Conservation (phyloP, 2,329 filamentous ascomycete genomes). For the Eurotiales sp. region DNA sequence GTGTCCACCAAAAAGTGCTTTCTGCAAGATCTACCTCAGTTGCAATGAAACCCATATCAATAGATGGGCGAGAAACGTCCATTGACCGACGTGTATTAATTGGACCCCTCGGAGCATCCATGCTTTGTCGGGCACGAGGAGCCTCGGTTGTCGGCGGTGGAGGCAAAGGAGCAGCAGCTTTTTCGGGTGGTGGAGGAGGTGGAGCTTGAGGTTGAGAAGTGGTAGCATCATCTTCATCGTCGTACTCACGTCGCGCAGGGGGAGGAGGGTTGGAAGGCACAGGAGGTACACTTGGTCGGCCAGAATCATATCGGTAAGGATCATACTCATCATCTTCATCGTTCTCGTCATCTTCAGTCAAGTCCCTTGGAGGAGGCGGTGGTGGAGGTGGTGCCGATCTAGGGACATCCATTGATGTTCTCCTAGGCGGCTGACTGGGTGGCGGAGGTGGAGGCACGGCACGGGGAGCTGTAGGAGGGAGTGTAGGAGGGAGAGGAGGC, state of each 20-base stretch:
- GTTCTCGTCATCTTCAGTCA: conserved; percentile 32
- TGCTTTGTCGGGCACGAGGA: conserved; percentile 54
- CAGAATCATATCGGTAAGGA: conserved; percentile 49
- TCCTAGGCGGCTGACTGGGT: conserved; percentile 57
- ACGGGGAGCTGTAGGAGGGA: conserved; percentile 55
- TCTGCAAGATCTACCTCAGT: conserved; percentile 77
- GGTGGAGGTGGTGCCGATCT: conserved; percentile 68
- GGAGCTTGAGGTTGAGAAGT: conserved; percentile 31
- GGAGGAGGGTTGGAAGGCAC: conserved; percentile 21
- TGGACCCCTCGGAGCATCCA: conserved; percentile 58
- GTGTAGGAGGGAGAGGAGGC: conserved; percentile 48
- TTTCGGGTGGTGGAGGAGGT: conserved; percentile 29
- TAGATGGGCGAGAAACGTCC: conserved; percentile 69
- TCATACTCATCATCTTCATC: conserved; percentile 51
- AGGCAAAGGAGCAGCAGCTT: conserved; percentile 45
- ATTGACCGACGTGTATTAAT: conserved; percentile 60
- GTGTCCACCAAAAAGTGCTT: conserved; percentile 80
- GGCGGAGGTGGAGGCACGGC: conserved; percentile 64
- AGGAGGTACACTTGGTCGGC: conserved; percentile 30
- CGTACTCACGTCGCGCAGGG: conserved; percentile 32
- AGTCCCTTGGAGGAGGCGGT: conserved; percentile 46
- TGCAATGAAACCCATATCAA: conserved; percentile 80
- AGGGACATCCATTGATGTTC: conserved; percentile 68
- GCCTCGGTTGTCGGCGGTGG: conserved; percentile 25
- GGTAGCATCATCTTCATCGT: conserved; percentile 47